A percentile compares a stretch with the other conserved stretches of the same genome.
phyloP scores from a whole-genome alignment of 257 asterid species.

The Vinca minor region DNA sequence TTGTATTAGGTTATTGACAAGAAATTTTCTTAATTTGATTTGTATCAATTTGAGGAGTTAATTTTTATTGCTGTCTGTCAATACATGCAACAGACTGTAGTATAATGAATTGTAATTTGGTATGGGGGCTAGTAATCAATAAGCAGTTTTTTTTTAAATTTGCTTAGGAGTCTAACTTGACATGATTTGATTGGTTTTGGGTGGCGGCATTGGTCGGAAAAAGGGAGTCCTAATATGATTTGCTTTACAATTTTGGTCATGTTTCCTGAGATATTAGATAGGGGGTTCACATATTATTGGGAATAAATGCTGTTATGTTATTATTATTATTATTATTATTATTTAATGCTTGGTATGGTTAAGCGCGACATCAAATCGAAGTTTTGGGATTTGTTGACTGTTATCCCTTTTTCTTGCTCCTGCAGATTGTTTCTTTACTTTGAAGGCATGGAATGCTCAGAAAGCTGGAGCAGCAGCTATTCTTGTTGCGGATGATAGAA shows the following conservation, averaged over 20 bases:
- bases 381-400: not conserved
- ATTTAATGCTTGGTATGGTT: not conserved
- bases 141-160: not conserved
- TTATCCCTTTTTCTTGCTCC: conserved; percentile 15
- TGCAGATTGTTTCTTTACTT: conserved; percentile 74
- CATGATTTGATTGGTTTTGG: not conserved
- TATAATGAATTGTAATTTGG: too few relatives aligned
- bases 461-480: conserved; percentile 93
- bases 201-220: not conserved
- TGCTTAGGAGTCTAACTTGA: not conserved
- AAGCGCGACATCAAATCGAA: not conserved
- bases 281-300: not conserved
- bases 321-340: too few relatives aligned
- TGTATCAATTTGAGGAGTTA: too few relatives aligned
- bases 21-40: not conserved
- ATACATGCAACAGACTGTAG: too few relatives aligned
- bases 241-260: not conserved
- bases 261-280: not conserved
- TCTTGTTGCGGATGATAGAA: conserved; percentile 77
- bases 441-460: conserved; percentile 96
- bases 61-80: too few relatives aligned
- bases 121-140: not conserved
- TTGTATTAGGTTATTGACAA: not conserved
- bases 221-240: not conserved
- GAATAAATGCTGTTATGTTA: not conserved